Base-by-base conservation (phyloP, 352 stramenopile species). In the Phytophthora podocarpi region DNA sequence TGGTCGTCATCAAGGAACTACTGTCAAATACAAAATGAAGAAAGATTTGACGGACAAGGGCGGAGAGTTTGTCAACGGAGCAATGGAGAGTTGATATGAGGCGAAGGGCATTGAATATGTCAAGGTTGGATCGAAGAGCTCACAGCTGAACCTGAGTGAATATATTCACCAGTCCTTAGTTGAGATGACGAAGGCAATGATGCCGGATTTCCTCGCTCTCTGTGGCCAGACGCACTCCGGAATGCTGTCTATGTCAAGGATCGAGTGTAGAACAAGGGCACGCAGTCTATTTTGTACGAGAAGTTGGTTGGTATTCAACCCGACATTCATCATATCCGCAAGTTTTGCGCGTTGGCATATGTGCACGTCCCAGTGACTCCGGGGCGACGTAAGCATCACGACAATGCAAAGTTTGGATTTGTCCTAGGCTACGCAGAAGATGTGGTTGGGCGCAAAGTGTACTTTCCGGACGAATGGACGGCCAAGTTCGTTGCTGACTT, bases 21-120 rank as follows among this genome's bases (percentile, higher is more conserved):
- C n/a, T n/a, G n/a, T n/a, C n/a, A n/a, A n/a, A n/a, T n/a, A n/a
- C n/a, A n/a, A n/a, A n/a, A n/a, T n/a, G n/a, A n/a, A n/a, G n/a
- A n/a, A n/a, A n/a, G n/a, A n/a, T n/a, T n/a, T 35, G 10, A 64
- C 60, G 6, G 51, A 69, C 40, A 59, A 59, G 37, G 52, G 52
- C 5, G 4, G 34, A 20, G 59, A 50, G 21, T 67, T 60, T 10
- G 49, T 21, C 26, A 67, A 60, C 24, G 12, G 8, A 1, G 5
- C 16, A 1, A 67, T 67, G 31, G 21, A 48, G 27, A 4, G 1
- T 5, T 64, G 55, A 34, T 55, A 64, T 15, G 20, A 4, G 0
- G 15, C 56, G 7, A 15, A 43, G n/a, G 8, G 36, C 15, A 24
- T 56, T 26, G 34, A 41, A 9, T 32, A 52, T n/a, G 48, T 23